A percentile compares a stretch with the other conserved stretches of the same genome.
These are phyloP conservation scores for Rickenella mellea DNA, from an alignment of 768 basidiomycete species.

Conservation along the genomic window DNA sequence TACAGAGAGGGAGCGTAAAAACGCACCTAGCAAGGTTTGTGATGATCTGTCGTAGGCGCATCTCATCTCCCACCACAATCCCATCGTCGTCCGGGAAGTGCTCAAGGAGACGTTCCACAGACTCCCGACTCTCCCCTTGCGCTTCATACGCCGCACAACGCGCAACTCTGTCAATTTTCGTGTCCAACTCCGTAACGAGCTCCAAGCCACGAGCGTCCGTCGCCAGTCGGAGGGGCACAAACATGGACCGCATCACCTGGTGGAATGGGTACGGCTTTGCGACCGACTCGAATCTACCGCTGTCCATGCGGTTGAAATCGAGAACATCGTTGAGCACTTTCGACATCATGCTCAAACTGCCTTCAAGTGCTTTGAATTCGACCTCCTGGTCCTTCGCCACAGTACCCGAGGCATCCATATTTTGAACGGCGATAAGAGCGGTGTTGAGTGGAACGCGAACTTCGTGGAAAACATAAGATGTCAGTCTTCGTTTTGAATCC, in stretches of 20 bases:
- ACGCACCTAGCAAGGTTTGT: slow-evolving; percentile 71
- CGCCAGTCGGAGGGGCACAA: slow-evolving; percentile 58
- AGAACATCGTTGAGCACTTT: slow-evolving; percentile 78
- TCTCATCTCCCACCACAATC: slow-evolving; percentile 77
- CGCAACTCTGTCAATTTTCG: slow-evolving; percentile 57
- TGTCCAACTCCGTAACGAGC: slow-evolving; percentile 62
- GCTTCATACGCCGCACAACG: slow-evolving; percentile 47
- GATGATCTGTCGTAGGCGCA: slow-evolving; percentile 69
- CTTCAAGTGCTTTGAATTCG: slow-evolving; percentile 80
- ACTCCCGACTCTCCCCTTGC: slow-evolving; percentile 33
- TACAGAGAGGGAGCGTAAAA: neutral
- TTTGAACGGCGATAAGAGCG: slow-evolving; percentile 82
- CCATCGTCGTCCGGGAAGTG: slow-evolving; percentile 47
- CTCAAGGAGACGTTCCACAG: slow-evolving; percentile 29
- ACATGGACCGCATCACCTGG: slow-evolving; percentile 64
- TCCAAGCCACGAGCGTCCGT: slow-evolving; percentile 59
- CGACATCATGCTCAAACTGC: slow-evolving; percentile 81
- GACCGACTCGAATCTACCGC: slow-evolving; percentile 66
- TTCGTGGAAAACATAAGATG: slow-evolving; percentile 60
- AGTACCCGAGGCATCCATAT: slow-evolving; percentile 73
- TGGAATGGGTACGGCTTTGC: slow-evolving; percentile 65
- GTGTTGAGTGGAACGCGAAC: slow-evolving; percentile 79
- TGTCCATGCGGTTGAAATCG: slow-evolving; percentile 83
- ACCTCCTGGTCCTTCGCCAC: slow-evolving; percentile 71
- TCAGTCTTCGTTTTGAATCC: slow-evolving; percentile 75